Base-by-base conservation (phyloP, 352 stramenopile genomes). In the Saprolegnia diclina region DNA sequence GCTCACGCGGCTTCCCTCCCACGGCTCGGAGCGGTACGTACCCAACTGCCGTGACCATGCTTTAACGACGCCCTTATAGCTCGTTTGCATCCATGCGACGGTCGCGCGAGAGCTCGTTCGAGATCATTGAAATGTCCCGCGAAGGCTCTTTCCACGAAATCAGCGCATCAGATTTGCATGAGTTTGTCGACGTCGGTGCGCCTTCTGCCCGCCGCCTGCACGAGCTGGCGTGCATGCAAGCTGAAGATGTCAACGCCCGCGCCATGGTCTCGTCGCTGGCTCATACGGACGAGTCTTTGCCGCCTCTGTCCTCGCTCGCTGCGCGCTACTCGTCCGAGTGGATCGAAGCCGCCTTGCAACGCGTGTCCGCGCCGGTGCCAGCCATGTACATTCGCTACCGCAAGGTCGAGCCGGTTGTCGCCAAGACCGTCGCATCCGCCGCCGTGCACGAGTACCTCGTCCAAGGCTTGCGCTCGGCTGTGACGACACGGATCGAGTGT, bases 91-190 rank as follows among this genome's bases (percentile, higher is more conserved):
- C 32, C 26, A 38, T 40, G 16, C 9, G 24, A 3, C 59, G 59
- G 52, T 69, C 63, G 35, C 48, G 63, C 5, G 46, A 69, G n/a
- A 52, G 50, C 24, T 69, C 63, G 45, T 69, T 69, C 22, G 63
- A 69, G 3, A 22, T 45, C 18, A 56, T 66, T 22, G 35, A 66
- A 6, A 21, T 53, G 22, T 66, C 59, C 7, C 10, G 59, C 40
- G 24, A 66, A 19, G 59, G 59, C 9, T 66, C 59, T 11, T 69
- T 69, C 18, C 21, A 56, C 38, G 63, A 69, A 16, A 29, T 61
- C 9, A 14, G 16, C 16, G 14, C 22, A 19, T 10, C 14, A 21
- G 63, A 69, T 21, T 21, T 38, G 5, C 16, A 68, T 13, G 19
- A 57, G 14, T 68, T 69, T 62, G 45, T 69, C 19, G 3, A 62